Conservation (phyloP, 2,329 filamentous ascomycete genomes). For the Botrytis pseudocinerea region DNA sequence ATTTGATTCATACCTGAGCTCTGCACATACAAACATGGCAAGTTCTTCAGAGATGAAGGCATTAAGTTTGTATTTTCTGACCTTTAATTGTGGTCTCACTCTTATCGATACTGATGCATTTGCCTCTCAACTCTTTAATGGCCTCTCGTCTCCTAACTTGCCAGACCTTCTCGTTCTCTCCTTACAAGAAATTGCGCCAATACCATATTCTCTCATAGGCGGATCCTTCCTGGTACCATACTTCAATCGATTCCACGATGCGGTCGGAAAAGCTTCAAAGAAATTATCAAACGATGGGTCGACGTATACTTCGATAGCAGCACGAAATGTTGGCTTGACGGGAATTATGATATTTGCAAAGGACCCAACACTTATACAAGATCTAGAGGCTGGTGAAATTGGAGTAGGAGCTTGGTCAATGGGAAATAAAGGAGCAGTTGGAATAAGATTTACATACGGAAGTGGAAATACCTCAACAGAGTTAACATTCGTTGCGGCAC, state of each 20-base stretch:
- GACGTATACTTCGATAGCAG: slow-evolving; percentile 67
- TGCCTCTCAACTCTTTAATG: slow-evolving; percentile 66
- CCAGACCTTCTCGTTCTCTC: slow-evolving; percentile 67
- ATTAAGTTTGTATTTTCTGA: slow-evolving; percentile 74
- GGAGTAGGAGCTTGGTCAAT: slow-evolving; percentile 85
- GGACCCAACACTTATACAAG: slow-evolving; percentile 58
- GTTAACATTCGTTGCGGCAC: slow-evolving; percentile 83
- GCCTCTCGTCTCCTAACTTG: slow-evolving; percentile 55
- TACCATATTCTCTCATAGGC: slow-evolving; percentile 82
- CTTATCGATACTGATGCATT: slow-evolving; percentile 70
- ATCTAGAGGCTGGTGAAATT: slow-evolving; percentile 75
- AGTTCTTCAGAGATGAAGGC: slow-evolving; percentile 12
- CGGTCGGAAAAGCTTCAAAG: slow-evolving; percentile 67
- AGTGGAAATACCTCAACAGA: slow-evolving; percentile 51
- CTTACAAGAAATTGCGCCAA: slow-evolving; percentile 86
- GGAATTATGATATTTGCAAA: slow-evolving; percentile 82
- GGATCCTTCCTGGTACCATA: slow-evolving; percentile 77
- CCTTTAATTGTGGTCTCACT: slow-evolving; percentile 83
- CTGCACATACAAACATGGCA: not conserved
- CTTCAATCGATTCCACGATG: slow-evolving; percentile 68
- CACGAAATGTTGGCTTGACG: slow-evolving; percentile 83
- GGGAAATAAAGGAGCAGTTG: slow-evolving; percentile 95
- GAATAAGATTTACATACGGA: slow-evolving; percentile 66
- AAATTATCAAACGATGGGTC: slow-evolving; percentile 37
- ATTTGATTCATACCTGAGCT: not conserved